Evolutionary conservation across 2,329 filamentous ascomycete genomes (phyloP).

Genomic region (Aureobasidium sp.): DNA sequence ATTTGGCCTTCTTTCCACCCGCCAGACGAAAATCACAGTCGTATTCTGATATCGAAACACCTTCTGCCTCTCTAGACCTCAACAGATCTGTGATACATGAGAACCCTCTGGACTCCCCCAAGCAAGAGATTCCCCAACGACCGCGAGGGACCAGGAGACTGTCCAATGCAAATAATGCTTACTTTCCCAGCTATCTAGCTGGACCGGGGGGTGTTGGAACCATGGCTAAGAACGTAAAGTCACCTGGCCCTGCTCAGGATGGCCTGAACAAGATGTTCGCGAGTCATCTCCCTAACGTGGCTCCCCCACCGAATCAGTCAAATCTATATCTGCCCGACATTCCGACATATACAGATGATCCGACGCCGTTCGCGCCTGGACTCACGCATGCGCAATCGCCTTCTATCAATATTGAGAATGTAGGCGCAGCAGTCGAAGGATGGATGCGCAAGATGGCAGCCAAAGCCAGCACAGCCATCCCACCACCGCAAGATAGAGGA

Average conservation of each 20-base stretch:
- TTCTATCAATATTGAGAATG: constrained; percentile 60
- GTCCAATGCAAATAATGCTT: constrained; percentile 33
- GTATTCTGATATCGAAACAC: constrained; percentile 54
- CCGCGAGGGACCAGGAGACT: constrained; percentile 33
- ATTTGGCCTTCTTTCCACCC: constrained; percentile 86
- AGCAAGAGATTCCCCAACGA: constrained; percentile 32
- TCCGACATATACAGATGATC: constrained; percentile 42
- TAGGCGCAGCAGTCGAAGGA: constrained; percentile 79
- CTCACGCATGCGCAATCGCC: constrained; percentile 16
- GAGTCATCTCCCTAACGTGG: constrained; percentile 73
- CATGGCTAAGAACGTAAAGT: constrained; percentile 61
- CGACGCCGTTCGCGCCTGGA: constrained; percentile 15
- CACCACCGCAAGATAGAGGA: constrained; percentile 20
- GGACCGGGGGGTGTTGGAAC: constrained; percentile 86
- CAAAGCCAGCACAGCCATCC: constrained; percentile 40
- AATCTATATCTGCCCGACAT: constrained; percentile 54
- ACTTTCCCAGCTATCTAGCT: constrained; percentile 53
- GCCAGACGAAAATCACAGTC: constrained; percentile 79
- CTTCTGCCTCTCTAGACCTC: constrained; percentile 58
- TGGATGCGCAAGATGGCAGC: constrained; percentile 81
- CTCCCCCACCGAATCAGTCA: constrained; percentile 52
- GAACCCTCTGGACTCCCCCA: constrained; percentile 25
- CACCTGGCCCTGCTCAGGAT: constrained; percentile 77
- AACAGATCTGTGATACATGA: constrained; percentile 36
- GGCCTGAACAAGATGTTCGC: constrained; percentile 77